These are phyloP conservation scores for Tolypocladium ovalisporum DNA, from an alignment of 2,329 filamentous ascomycete species.

Conservation along the genomic window DNA sequence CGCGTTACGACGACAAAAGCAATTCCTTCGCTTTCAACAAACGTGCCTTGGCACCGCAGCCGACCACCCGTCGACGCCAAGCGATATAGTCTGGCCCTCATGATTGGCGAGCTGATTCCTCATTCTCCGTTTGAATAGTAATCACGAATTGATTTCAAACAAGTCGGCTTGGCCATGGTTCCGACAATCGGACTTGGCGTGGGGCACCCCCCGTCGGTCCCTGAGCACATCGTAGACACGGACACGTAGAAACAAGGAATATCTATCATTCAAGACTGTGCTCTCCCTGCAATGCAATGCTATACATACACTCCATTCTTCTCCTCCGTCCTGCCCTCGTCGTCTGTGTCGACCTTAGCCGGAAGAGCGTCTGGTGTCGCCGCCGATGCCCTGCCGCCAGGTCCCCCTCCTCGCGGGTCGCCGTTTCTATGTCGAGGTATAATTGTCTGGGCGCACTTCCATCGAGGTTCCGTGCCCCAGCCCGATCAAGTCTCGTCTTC, in stretches of 20 bases:
- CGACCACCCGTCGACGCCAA: neutral
- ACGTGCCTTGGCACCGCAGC: neutral
- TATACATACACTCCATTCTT: conserved; percentile 1
- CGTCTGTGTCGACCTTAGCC: neutral
- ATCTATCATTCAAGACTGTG: conserved; percentile 4
- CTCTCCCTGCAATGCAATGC: conserved; percentile 4
- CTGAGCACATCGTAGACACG: neutral
- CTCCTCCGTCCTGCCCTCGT: neutral
- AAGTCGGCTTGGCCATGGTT: neutral
- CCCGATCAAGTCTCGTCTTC: conserved; percentile 4
- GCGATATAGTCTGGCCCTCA: neutral
- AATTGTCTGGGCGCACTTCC: neutral
- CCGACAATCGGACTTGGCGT: neutral
- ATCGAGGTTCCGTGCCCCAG: neutral
- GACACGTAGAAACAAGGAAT: neutral
- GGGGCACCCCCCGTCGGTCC: neutral
- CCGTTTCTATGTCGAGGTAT: neutral
- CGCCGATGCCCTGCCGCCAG: neutral
- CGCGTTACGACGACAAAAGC: neutral
- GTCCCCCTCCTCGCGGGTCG: neutral
- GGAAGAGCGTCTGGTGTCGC: neutral
- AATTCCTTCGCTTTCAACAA: neutral
- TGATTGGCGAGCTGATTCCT: neutral
- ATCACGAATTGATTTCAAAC: neutral
- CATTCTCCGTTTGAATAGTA: neutral